Evolutionary conservation across 495 filamentous ascomycete species (phyloP).

Genomic region (Hypoxylon fuscum): DNA sequence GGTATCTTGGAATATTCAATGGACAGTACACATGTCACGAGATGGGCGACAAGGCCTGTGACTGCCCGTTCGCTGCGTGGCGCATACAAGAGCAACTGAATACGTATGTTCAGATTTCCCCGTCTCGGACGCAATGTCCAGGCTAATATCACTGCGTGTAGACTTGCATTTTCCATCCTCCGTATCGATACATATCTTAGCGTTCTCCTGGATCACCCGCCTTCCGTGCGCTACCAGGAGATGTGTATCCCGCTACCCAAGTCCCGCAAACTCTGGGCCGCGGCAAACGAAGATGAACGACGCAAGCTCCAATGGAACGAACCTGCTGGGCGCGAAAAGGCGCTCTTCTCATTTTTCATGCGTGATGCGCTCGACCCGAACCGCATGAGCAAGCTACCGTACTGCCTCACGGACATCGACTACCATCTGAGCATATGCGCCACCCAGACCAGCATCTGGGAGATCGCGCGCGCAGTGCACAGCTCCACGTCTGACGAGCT

Average conservation of each 20-base stretch:
- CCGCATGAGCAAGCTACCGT: conserved; percentile 27
- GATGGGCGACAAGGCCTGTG: conserved; percentile 12
- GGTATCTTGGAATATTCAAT: conserved; percentile 45
- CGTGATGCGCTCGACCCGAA: conserved; percentile 36
- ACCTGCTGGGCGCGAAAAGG: conserved; percentile 45
- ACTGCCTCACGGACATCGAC: conserved; percentile 42
- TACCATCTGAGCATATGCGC: conserved; percentile 47
- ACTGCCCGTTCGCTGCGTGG: conserved; percentile 38
- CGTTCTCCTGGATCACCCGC: conserved; percentile 43
- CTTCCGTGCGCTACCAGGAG: conserved; percentile 47
- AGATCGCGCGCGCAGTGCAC: conserved; percentile 42
- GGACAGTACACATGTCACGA: conserved; percentile 40
- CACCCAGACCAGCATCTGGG: conserved; percentile 41
- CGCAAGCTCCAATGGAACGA: conserved; percentile 48
- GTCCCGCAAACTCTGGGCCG: conserved; percentile 38
- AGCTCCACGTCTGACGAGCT: conserved; percentile 45
- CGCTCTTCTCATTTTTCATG: conserved; percentile 45
- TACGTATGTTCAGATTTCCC: conserved; percentile 29
- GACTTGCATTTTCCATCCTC: conserved; percentile 44
- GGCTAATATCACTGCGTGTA: conserved; percentile 14
- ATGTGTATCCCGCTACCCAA: conserved; percentile 46
- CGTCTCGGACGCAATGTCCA: background rate
- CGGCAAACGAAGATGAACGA: conserved; percentile 41
- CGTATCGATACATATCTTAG: conserved; percentile 46
- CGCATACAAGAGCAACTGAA: conserved; percentile 47